Evolutionary conservation across 2,329 filamentous ascomycete species (phyloP), one percentile per base, ranked within the genome.

Genomic region (Leptographium lundbergii): DNA sequence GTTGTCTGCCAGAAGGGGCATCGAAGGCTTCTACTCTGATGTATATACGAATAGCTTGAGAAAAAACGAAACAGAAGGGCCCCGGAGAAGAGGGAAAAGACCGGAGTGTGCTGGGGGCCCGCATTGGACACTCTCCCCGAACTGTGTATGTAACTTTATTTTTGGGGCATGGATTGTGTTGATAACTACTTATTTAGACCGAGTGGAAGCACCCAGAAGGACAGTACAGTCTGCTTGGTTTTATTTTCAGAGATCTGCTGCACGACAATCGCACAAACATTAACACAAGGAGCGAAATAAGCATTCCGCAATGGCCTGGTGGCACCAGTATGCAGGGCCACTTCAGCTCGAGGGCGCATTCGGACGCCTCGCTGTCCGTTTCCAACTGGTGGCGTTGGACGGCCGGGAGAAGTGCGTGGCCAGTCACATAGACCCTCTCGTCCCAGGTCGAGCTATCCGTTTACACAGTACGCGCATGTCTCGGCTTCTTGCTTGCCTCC

Each of bases 61-160:
- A n/a, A 45, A 25, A 17, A 11, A 51, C 48, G 3, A 11, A 17
- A 51, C 25, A 13, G n/a, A 50, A 11, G 17, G 48, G 11, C 2
- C 6, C 48, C 22, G 4, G 48, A 13, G 48, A 51, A 25, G 24
- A 51, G 48, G 48, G 4, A 27, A n/a, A 50, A 50, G 5, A 11
- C 32, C 32, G 9, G 32, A 7, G 45, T 17, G 47, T 22, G 81
- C 54, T 85, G 39, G 39, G 14, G 19, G 39, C 6, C 39, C 42
- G 17, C 42, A n/a, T 45, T 10, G 19, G 42, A 45, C 17, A 45
- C 42, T 45, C 42, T 45, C 42, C 39, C 19, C 42, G 39, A 45
- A 45, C 19, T 7, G 42, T 45, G 19, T n/a, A 45, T 45, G 42
- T 45, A 42, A 17, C 17, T 19, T 42, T 7, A 17, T 19, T 14